Evolutionary conservation across 2,329 filamentous ascomycete genomes (phyloP), one percentile per base, ranked within the genome.

Genomic region (Sporothrix phasma): DNA sequence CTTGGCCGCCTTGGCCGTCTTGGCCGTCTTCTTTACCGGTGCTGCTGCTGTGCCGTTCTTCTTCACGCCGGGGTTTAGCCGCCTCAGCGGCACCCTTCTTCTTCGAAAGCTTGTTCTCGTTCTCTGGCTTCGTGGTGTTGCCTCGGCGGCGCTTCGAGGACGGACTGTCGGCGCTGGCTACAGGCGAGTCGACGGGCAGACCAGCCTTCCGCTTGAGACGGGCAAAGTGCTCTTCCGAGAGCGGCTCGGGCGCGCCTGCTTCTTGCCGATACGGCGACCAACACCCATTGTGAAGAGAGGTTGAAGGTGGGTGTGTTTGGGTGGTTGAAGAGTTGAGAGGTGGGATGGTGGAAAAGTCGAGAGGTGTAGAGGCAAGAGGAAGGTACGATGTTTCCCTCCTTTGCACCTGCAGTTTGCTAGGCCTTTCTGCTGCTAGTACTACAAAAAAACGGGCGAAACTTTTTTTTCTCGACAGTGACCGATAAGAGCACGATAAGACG

Each of bases 161-260:
- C 66, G 82, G 68, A 11, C 66, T 75, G 68, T 79, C 79, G 70
- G 85, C 45, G 39, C 53, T 81, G 68, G 46, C 46, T 4, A 79
- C 74, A 64, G 75, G 72, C 64, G 81, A 78, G 71, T 85, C 79
- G 68, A 86, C 87, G 46, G 85, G 85, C 70, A 89, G 80, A 67
- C 84, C 85, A 66, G 85, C 85, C 80, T 97, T 97, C 74, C 92
- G 85, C 84, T 97, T 97, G 67, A 88, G 76, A 73, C 87, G 91
- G 60, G 87, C 86, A 71, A 88, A 87, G 72, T 89, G 85, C 69
- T 86, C 84, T 73, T 96, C 90, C 69, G 94, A 90, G 69, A 97
- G 83, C 68, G 88, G 82, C 72, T 88, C 84, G 62, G 94, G 94
- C 68, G 88, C 82, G 64, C 92, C 93, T 97, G 94, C 79, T 97